phyloP scores from a whole-genome alignment of 495 filamentous ascomycete genomes.

The Neurospora cerealis region DNA sequence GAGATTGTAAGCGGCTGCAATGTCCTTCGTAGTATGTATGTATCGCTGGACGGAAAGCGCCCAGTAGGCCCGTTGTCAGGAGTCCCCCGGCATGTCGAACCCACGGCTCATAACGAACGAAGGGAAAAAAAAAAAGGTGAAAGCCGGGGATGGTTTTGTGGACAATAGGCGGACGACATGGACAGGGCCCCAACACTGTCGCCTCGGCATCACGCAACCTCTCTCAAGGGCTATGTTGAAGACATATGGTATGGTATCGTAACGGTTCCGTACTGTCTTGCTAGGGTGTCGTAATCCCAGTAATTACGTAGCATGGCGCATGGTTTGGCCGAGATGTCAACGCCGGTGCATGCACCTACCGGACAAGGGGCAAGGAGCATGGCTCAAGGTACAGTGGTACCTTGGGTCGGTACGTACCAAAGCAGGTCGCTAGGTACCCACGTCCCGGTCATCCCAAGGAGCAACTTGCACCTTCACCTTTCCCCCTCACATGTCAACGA shows the following conservation, averaged over 20 bases:
- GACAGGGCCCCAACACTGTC: background rate
- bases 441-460: background rate
- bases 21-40: background rate
- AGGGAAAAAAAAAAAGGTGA: background rate
- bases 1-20: background rate
- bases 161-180: background rate
- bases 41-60: background rate
- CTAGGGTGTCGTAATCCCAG: background rate
- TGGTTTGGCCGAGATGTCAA: background rate
- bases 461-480: background rate
- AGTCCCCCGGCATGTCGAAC: background rate
- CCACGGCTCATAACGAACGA: background rate
- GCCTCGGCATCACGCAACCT: background rate
- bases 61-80: background rate
- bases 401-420: background rate
- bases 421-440: background rate
- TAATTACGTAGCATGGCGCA: background rate
- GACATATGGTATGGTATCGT: background rate
- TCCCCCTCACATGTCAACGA: background rate
- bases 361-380: background rate
- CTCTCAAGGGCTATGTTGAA: background rate
- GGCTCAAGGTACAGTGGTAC: background rate
- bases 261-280: background rate
- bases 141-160: background rate
- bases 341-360: background rate